These are phyloP conservation scores for Colletotrichum australisinense DNA, from an alignment of 2,329 filamentous ascomycete species.

Conservation along the genomic window DNA sequence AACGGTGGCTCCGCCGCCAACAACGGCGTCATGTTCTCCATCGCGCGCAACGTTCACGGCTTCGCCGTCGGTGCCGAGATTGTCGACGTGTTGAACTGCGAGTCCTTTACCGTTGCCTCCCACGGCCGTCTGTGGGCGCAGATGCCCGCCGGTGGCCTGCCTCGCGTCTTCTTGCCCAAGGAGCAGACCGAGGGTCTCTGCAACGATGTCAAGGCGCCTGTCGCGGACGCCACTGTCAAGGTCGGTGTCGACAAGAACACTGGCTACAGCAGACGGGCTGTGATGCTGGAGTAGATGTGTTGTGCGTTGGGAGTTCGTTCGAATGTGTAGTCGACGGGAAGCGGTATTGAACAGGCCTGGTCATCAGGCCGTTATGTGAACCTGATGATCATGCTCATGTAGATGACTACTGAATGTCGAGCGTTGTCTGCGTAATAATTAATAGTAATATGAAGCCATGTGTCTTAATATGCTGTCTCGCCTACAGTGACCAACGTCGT, in stretches of 20 bases:
- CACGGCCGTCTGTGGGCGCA: slow-evolving; percentile 33
- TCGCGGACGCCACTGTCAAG: slow-evolving; percentile 26
- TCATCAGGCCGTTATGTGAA: neutral
- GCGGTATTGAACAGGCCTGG: neutral
- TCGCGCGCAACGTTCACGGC: slow-evolving; percentile 46
- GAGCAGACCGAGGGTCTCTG: slow-evolving; percentile 30
- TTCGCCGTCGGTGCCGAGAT: slow-evolving; percentile 48
- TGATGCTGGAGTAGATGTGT: neutral
- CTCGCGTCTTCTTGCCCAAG: slow-evolving; percentile 30
- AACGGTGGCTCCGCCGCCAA: slow-evolving; percentile 50
- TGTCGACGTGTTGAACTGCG: slow-evolving; percentile 57
- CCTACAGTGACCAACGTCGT: neutral
- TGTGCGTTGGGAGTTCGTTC: neutral
- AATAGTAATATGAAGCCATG: neutral
- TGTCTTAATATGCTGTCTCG: neutral
- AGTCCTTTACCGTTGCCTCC: slow-evolving; percentile 26
- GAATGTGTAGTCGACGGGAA: neutral
- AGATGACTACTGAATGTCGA: neutral
- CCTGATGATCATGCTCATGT: neutral
- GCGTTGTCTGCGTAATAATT: slow-evolving; percentile 4
- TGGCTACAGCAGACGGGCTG: slow-evolving; percentile 23
- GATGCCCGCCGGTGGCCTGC: slow-evolving; percentile 31
- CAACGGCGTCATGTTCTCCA: slow-evolving; percentile 45
- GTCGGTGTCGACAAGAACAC: slow-evolving; percentile 32
- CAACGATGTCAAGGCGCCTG: slow-evolving; percentile 25